Conservation (phyloP, 257 asterid genomes). For the Nicotiana tabacum region DNA sequence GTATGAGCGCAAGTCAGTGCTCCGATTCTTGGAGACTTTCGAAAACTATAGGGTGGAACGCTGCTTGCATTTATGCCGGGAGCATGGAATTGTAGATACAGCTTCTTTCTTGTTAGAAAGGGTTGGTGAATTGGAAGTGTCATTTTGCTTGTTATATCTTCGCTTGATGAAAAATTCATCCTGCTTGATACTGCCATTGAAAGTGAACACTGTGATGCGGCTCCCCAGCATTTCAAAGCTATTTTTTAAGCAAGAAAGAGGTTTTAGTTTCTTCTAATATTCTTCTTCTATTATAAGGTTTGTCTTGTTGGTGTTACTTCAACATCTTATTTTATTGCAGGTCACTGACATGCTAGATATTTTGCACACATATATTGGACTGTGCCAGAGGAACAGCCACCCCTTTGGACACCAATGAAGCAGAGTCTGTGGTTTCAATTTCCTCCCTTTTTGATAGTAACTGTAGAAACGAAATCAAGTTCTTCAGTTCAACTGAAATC, state of each 20-base stretch:
- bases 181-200: conserved; percentile 55
- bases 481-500: too few relatives aligned
- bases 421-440: conserved; percentile 84
- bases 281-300: conserved; percentile 12
- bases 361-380: conserved; percentile 63
- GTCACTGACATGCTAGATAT: conserved; percentile 70
- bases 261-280: conserved; percentile 30
- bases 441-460: too few relatives aligned
- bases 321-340: conserved; percentile 37
- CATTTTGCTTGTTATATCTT: conserved; percentile 63
- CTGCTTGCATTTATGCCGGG: conserved; percentile 88
- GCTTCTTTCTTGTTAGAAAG: conserved; percentile 93
- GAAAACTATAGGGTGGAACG: conserved; percentile 94
- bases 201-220: conserved; percentile 34
- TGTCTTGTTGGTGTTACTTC: conserved; percentile 16
- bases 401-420: conserved; percentile 72
- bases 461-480: too few relatives aligned
- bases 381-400: conserved; percentile 93
- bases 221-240: conserved; percentile 32
- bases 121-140: conserved; percentile 98
- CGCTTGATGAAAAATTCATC: conserved; percentile 53
- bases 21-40: conserved; percentile 84
- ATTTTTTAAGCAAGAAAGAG: conserved; percentile 55
- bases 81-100: conserved; percentile 72
- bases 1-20: conserved; percentile 74